phyloP scores from a whole-genome alignment of 768 basidiomycete genomes.

The Lactarius psammicola region DNA sequence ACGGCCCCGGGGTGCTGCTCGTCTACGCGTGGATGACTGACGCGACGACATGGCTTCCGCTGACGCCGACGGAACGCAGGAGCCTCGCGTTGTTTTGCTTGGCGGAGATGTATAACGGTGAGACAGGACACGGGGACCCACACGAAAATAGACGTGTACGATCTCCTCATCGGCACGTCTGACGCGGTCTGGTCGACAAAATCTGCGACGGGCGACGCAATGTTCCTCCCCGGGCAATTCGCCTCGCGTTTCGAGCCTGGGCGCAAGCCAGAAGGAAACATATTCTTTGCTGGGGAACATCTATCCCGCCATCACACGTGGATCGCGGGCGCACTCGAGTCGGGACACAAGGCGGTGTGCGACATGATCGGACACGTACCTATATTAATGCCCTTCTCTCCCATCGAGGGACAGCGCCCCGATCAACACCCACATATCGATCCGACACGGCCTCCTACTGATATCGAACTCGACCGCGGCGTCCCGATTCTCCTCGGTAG shows the following conservation, averaged over 20 bases:
- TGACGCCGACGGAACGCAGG: constrained; percentile 29
- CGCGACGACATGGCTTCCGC: constrained; percentile 29
- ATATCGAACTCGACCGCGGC: not conserved
- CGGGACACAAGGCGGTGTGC: not conserved
- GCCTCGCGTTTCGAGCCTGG: constrained; percentile 28
- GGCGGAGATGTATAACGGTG: constrained; percentile 26
- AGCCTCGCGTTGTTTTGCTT: constrained; percentile 30
- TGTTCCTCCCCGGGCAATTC: constrained; percentile 36
- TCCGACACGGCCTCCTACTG: not conserved
- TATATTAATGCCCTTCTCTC: not conserved
- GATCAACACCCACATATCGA: not conserved
- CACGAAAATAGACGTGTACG: constrained; percentile 25
- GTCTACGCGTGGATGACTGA: constrained; percentile 33
- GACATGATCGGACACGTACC: not conserved
- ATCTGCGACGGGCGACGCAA: constrained; percentile 33
- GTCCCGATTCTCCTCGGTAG: not conserved
- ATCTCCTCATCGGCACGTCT: constrained; percentile 29
- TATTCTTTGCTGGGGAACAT: constrained; percentile 35
- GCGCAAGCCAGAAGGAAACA: constrained; percentile 30
- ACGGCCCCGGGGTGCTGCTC: constrained; percentile 33
- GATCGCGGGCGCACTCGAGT: constrained; percentile 33
- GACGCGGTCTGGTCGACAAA: constrained; percentile 33
- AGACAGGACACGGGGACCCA: constrained; percentile 14
- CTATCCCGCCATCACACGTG: constrained; percentile 35
- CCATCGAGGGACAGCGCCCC: not conserved